These are phyloP conservation scores for Castanea crenata DNA, from an alignment of 306 rosid genomes.

Conservation along the genomic window DNA sequence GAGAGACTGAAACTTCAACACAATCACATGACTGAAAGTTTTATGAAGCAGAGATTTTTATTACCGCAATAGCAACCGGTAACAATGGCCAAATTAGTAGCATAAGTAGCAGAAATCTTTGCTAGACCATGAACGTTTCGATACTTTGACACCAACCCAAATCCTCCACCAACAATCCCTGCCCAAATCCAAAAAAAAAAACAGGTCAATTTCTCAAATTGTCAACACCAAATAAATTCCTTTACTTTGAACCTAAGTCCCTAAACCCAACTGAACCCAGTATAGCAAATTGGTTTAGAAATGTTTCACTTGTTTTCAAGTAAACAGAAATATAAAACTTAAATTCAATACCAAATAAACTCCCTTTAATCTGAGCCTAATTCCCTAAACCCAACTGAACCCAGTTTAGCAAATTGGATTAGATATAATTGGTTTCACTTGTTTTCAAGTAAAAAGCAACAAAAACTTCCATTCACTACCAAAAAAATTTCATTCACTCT, in stretches of 20 bases:
- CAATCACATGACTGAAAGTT: slow-evolving; percentile 1
- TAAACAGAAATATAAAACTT: background rate
- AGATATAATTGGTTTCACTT: background rate
- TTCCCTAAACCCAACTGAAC: slow-evolving; percentile 7
- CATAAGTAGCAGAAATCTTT: slow-evolving; percentile 59
- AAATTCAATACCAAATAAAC: slow-evolving; percentile 5
- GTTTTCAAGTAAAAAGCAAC: background rate
- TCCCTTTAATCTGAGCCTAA: background rate
- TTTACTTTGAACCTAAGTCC: background rate
- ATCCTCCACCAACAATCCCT: slow-evolving; percentile 87
- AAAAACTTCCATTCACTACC: background rate
- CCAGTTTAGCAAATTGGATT: background rate
- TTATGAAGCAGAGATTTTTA: background rate
- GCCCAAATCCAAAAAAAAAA: slow-evolving; percentile 12
- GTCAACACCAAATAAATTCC: slow-evolving; percentile 3
- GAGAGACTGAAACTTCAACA: background rate
- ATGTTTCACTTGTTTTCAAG: background rate
- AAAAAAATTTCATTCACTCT: background rate
- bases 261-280: slow-evolving; percentile 7
- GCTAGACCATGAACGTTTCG: slow-evolving; percentile 67
- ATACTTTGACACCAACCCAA: slow-evolving; percentile 73
- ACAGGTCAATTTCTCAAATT: background rate
- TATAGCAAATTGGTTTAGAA: no score
- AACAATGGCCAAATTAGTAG: slow-evolving; percentile 70
- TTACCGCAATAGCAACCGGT: slow-evolving; percentile 89